Evolutionary conservation across 805 yeast species (phyloP).

Genomic region (Saccharomycopsis fibuligera): DNA sequence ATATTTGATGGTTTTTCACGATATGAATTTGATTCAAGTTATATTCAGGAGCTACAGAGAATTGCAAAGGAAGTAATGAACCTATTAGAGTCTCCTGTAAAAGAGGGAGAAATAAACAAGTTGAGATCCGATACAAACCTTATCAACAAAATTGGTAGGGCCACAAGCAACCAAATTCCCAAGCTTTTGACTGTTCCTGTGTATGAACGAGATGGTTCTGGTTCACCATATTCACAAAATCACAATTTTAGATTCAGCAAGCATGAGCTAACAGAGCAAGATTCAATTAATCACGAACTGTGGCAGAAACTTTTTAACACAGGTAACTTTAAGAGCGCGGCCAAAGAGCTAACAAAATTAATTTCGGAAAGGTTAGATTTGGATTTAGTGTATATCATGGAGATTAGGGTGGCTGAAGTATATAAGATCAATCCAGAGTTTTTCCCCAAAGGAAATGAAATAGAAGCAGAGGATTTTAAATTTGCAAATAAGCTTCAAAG

Average conservation of each 20-base stretch:
- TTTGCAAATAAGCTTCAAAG: slow-evolving; percentile 33
- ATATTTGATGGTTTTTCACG: slow-evolving; percentile 47
- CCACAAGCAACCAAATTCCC: slow-evolving; percentile 40
- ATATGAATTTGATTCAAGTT: slow-evolving; percentile 30
- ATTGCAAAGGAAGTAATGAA: slow-evolving; percentile 38
- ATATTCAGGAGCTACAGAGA: slow-evolving; percentile 32
- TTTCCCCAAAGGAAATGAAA: slow-evolving; percentile 39
- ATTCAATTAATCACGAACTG: slow-evolving; percentile 29
- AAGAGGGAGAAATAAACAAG: neutral
- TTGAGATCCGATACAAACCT: slow-evolving; percentile 24
- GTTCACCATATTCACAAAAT: slow-evolving; percentile 50
- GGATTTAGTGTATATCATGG: slow-evolving; percentile 44
- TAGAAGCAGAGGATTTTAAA: slow-evolving; percentile 40
- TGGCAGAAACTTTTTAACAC: slow-evolving; percentile 32
- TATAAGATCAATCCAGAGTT: slow-evolving; percentile 35
- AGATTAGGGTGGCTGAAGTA: slow-evolving; percentile 43
- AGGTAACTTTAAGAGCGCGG: slow-evolving; percentile 41
- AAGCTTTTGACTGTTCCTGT: slow-evolving; percentile 32
- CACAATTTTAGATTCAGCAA: slow-evolving; percentile 38
- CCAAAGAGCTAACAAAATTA: slow-evolving; percentile 33
- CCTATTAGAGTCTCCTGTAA: slow-evolving; percentile 33
- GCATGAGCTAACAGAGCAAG: slow-evolving; percentile 25
- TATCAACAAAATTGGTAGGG: slow-evolving; percentile 47
- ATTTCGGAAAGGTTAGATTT: slow-evolving; percentile 32
- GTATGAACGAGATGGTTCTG: slow-evolving; percentile 61